Percentiles rank a stretch among this genome's conserved stretches.
phyloP scores from a whole-genome alignment of 371 early-diverging fungal genomes.

The Fennellomyces sp. region DNA sequence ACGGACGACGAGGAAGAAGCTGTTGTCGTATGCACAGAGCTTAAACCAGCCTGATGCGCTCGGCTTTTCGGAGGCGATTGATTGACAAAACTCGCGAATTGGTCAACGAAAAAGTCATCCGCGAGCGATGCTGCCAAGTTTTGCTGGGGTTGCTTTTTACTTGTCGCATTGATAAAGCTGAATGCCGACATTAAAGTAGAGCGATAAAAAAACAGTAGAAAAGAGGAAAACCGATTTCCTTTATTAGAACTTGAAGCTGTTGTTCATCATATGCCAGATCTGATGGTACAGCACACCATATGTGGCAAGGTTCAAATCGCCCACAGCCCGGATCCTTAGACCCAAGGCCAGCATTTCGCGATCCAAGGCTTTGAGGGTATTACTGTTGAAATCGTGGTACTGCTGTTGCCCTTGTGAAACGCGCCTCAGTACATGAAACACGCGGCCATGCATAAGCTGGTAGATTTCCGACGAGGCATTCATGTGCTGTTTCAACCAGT shows the following conservation, averaged over 20 bases:
- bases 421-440: conserved; percentile 9
- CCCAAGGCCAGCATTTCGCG: conserved; percentile 26
- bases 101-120: conserved; percentile 11
- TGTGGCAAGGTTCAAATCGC: conserved; percentile 31
- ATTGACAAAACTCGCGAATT: conserved; percentile 14
- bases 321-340: conserved; percentile 24
- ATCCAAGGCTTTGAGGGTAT: conserved; percentile 21
- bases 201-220: neutral
- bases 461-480: conserved; percentile 28
- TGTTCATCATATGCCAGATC: conserved; percentile 1
- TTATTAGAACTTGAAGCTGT: neutral
- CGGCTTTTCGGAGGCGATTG: neutral
- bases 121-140: conserved; percentile 11
- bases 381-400: neutral
- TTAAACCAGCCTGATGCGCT: neutral
- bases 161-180: conserved; percentile 9
- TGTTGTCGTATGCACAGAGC: neutral
- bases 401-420: conserved; percentile 3
- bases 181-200: conserved; percentile 11
- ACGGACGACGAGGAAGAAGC: neutral
- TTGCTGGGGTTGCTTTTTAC: neutral
- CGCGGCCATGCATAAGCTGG: conserved; percentile 31
- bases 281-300: conserved; percentile 27
- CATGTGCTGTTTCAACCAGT: conserved; percentile 34
- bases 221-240: neutral